Evolutionary conservation across 306 rosid genomes (phyloP), one percentile per base, ranked within the genome.

Genomic region (Dalbergia cultrata): DNA sequence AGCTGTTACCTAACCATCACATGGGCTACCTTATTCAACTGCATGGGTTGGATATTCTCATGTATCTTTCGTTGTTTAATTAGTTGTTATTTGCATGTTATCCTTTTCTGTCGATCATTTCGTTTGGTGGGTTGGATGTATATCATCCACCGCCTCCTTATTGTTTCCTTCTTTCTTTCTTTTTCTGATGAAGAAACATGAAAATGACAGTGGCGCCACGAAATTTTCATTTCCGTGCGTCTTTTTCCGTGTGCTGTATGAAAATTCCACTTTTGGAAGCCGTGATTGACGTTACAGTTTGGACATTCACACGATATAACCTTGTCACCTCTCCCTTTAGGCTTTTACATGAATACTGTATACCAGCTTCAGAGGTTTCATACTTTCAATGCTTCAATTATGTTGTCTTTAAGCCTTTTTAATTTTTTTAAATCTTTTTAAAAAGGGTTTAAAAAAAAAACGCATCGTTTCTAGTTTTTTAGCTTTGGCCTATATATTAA

Each of bases 61-160:
- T 72, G 89, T 74, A 70, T 43, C 70, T 70, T 74, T 82, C 80
- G 16, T 59, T 43, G 74, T 70, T 79, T 37, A 5, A 5, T 43
- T 43, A 43, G 49, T 8, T 52, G 58, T 13, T 50, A 50, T 3
- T 26, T 26, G 31, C 31, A 26, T 26, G 31, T 26, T 26, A 26
- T 14, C 56, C 56, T 50, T 5, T n/a, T n/a, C 7, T 52, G 58
- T 4, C 16, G 7, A 52, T 11, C 31, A 2, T 52, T 10, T 52
- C 19, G 16, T 52, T 52, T 50, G 34, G n/a, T 21, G 63, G 64
- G 21, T 70, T 26, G 31, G 31, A 70, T 59, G 2, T 50, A 9
- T 43, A 43, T 43, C 3, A 13, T 50, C 56, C 45, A 70, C 73
- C 70, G 16, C 14, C 26, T 45, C n/a, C n/a, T 53, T 47, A 9